Base-by-base conservation (phyloP, 75 land plant genomes). In the Sequoia sempervirens region DNA sequence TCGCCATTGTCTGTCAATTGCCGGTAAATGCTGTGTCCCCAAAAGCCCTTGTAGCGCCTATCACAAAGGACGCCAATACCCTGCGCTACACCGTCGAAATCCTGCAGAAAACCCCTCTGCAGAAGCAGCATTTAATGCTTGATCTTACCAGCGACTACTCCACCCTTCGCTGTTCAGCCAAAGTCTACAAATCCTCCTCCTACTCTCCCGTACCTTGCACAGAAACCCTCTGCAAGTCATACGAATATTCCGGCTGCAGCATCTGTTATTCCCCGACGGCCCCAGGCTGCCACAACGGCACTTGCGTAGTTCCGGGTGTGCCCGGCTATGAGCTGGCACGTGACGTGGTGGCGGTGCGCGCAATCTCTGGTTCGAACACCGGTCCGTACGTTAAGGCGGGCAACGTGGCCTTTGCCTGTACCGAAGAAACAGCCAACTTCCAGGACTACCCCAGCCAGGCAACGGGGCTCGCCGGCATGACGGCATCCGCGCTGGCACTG, bases 381-480 rank as follows among this genome's bases (percentile, higher is more conserved):
- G 89, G 85, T 1, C 36, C 68, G 10, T 18, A 30, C 14, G 89
- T 89, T 7, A 73, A 5, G 5, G 23, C 88, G 18, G 83, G 85
- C 26, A 30, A 37, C 9, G 73, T 91, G 53, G 81, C 86, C 41
- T 88, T 89, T 80, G 75, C 87, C 8, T 90, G 92, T 53, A 87
- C 87, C 1, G 37, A 66, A 1, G 46, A 30, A 10, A 2, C 13
- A 6, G 61, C 11, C 9, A 28, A 23, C 53, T 12, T 14, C 18
- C 58, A 18, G 3, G 46, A 52, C 28, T 70, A 85, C 0, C 87
- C 92, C 1, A 15, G 36, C 30, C 79, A 75, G 18, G 89, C 84
- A 2, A 54, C 81, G 17, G 93, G 95, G 3, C 52, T 85, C 14
- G 87, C 80, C 5, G 95, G 92, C 8, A 43, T 93, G 36, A 87